Evolutionary conservation across 192 early-diverging fungal genomes (phyloP), one percentile per base, ranked within the genome.

Genomic region (Coemansia sp.): DNA sequence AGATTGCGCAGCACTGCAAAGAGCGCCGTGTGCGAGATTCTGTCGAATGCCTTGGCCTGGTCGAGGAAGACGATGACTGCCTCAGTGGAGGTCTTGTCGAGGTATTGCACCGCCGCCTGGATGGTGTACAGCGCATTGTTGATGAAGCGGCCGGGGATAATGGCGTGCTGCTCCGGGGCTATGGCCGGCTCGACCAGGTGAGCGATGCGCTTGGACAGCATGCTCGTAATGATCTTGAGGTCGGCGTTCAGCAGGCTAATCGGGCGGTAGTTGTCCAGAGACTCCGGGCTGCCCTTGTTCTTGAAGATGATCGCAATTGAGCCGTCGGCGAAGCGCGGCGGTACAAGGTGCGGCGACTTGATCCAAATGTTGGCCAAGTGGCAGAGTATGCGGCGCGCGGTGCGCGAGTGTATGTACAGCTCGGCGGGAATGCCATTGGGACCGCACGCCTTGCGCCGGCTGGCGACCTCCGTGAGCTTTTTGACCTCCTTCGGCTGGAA

Each of bases 31-130:
- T 73, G 71, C 27, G 47, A 27, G 14, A 73, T 47, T 4, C 46
- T 54, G 12, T 66, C 58, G 14, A 45, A 66, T 0, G 71, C 64
- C 22, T 73, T 73, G 11, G 47, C 63, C 29, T 65, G 62, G 22
- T 73, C 63, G 0, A 73, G 64, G 47, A 73, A 66, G 31, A 66
- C 58, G 37, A 73, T 39, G 0, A 57, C 47, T 5, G 53, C 58
- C 11, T 56, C 49, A 0, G 0, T 36, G 11, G 24, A 1, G 1
- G 6, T 12, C 27, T 14, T 0, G 17, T 61, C 59, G 6, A 65
- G 40, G 47, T 72, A 59, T 35, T 66, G 56, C 2, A 10, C n/a
- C 12, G 31, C 27, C 0, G 63, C 58, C 64, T 63, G 60, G 11
- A 73, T 45, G 7, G 39, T 65, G 27, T 67, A 73, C 7, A 73